Evolutionary conservation across 352 stramenopile genomes (phyloP).

Genomic region (Phytophthora melonis): DNA sequence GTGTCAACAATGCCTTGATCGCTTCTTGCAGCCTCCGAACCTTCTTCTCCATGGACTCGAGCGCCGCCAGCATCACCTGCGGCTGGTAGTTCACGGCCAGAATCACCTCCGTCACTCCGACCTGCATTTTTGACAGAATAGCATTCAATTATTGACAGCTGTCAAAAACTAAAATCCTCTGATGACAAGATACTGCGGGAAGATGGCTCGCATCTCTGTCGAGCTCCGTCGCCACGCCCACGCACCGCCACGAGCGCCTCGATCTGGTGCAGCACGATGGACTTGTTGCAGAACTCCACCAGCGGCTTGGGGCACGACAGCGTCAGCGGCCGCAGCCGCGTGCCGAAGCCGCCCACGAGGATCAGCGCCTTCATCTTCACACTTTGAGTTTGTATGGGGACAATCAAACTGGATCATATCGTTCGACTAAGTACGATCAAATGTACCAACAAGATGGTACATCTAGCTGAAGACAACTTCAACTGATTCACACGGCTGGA

Average conservation of each 20-base stretch:
- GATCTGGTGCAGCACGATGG: constrained; percentile 91
- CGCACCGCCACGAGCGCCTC: constrained; percentile 84
- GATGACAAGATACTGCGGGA: not conserved
- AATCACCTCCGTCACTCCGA: constrained; percentile 91
- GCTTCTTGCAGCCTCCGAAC: constrained; percentile 23
- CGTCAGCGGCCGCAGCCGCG: constrained; percentile 89
- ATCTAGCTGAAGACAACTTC: constrained; percentile 2
- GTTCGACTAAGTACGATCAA: not conserved
- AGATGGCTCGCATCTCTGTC: not conserved
- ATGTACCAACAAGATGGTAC: not conserved
- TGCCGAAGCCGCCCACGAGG: constrained; percentile 91
- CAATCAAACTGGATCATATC: not conserved
- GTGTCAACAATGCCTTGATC: not conserved
- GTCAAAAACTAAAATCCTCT: not conserved
- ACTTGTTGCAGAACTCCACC: constrained; percentile 94
- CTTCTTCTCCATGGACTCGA: constrained; percentile 86
- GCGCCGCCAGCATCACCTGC: constrained; percentile 86
- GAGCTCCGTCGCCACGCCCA: not conserved
- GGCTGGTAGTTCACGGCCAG: constrained; percentile 92
- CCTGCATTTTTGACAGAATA: constrained; percentile 39
- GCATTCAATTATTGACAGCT: not conserved
- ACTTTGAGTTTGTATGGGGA: not conserved
- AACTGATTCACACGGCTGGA: not conserved
- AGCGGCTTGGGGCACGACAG: constrained; percentile 92
- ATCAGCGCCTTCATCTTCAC: constrained; percentile 91